phyloP scores from a whole-genome alignment of 805 yeast species.

The Candida morakotiae region DNA sequence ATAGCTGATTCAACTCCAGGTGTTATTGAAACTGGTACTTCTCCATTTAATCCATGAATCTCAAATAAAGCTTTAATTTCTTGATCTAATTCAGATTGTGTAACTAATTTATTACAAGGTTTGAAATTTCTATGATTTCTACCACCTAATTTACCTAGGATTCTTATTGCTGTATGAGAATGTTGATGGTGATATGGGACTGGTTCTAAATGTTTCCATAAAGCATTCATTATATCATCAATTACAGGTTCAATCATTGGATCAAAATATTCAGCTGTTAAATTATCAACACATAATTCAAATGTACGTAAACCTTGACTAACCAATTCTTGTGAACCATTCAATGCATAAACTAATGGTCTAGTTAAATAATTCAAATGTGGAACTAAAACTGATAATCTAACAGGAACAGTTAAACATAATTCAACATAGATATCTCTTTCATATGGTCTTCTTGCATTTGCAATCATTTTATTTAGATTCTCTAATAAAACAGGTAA shows the following conservation, averaged over 20 bases:
- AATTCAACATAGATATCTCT: conserved; percentile 92
- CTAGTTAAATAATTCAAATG: conserved; percentile 83
- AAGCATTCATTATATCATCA: conserved; percentile 88
- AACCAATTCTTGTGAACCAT: conserved; percentile 86
- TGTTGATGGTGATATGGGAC: conserved; percentile 93
- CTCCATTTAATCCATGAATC: conserved; percentile 60
- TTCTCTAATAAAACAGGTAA: conserved; percentile 83
- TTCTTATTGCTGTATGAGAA: conserved; percentile 89
- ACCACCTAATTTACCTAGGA: conserved; percentile 94
- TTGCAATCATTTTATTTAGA: conserved; percentile 73
- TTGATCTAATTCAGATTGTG: conserved; percentile 55
- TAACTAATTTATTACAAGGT: conserved; percentile 64
- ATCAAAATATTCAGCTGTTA: conserved; percentile 94
- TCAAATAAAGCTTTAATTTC: conserved; percentile 65
- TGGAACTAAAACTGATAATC: conserved; percentile 90
- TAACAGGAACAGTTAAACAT: conserved; percentile 92
- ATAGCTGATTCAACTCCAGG: conserved; percentile 82
- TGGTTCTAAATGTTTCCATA: conserved; percentile 88
- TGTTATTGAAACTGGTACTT: conserved; percentile 71
- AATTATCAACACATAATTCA: conserved; percentile 91
- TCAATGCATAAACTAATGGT: conserved; percentile 86
- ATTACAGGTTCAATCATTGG: conserved; percentile 96
- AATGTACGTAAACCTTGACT: conserved; percentile 92
- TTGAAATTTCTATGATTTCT: conserved; percentile 83
- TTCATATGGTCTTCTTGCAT: conserved; percentile 85